Base-by-base conservation (phyloP, 495 filamentous ascomycete genomes). In the Venustampulla echinocandica region DNA sequence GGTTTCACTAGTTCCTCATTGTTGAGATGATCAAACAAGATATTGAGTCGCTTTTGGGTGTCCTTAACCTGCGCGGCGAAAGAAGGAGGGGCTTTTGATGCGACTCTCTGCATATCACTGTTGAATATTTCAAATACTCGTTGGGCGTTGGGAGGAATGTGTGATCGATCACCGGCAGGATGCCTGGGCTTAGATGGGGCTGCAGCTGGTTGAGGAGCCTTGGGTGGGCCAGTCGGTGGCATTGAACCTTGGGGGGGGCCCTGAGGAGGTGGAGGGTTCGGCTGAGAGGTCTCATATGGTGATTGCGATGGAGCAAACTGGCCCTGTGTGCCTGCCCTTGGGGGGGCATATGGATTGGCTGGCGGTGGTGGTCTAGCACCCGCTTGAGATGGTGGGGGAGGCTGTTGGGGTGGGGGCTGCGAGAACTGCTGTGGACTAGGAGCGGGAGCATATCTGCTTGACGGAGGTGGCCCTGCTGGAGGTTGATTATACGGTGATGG, bases 1-100 rank as follows among this genome's bases (percentile, higher is more conserved):
- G 80, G 73, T 61, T 81, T 85, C 41, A 96, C 71, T 19, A 98
- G 68, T 49, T 95, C 87, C 57, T 86, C 84, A 57, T 97, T 97
- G 70, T 97, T 97, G 41, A 98, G 71, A 63, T 95, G 88, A 58
- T 97, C 89, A 65, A 95, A 98, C 9, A 98, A 75, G 43, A 94
- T 82, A 52, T 82, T 84, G 46, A 98, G 71, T 34, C 90, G 76
- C 64, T 93, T 93, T 60, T 95, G 87, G 3, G 88, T 92, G 61
- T 98, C 90, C 40, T 84, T 82, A 30, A 97, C 87, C 60, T 95
- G 87, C 18, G 77, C 70, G 56, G 84, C 81, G 70, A 90, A 96
- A 3, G 80, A 73, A 13, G 80, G 65, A 2, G 92, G 92, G 0
- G 93, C 93, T 42, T 82, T 79, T 39, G 76, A 60, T 48, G 90